A percentile compares a stretch with the other conserved stretches of the same genome.
Conservation (phyloP, 345 rosid species). For the Cochlearia excelsa region DNA sequence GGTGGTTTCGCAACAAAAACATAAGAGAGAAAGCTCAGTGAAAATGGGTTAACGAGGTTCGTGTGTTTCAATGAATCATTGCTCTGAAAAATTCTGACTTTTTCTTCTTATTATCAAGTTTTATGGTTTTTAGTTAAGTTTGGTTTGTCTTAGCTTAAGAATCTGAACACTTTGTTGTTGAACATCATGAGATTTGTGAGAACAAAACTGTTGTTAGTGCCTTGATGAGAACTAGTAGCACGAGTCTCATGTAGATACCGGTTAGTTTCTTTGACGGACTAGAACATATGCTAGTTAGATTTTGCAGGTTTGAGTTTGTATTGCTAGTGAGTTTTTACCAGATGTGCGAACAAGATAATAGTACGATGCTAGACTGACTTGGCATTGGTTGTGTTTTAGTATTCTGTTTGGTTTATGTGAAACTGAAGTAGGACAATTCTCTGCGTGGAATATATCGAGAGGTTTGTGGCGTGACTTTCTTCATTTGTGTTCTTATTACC, state of each 20-base stretch:
- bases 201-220: slow-evolving; percentile 1
- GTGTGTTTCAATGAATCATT: too few relatives aligned
- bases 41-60: too few relatives aligned
- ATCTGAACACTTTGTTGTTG: slow-evolving; percentile 8
- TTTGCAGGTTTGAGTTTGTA: slow-evolving; percentile 9
- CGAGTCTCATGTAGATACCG: background rate
- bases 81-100: background rate
- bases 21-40: too few relatives aligned
- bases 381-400: slow-evolving; percentile 10
- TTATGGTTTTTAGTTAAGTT: slow-evolving; percentile 9
- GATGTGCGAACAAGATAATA: background rate
- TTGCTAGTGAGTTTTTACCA: slow-evolving; percentile 1
- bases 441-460: slow-evolving; percentile 97
- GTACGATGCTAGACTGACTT: background rate
- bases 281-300: background rate
- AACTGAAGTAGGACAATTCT: slow-evolving; percentile 57
- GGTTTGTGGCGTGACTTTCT: slow-evolving; percentile 49
- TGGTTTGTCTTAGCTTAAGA: background rate
- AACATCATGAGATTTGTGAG: background rate
- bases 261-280: background rate
- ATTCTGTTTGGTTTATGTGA: slow-evolving; percentile 8
- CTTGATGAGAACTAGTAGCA: background rate
- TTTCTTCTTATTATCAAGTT: background rate
- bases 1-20: too few relatives aligned
- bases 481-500: background rate